Conservation (phyloP, 495 filamentous ascomycete genomes). For the Neurospora sublineolata region DNA sequence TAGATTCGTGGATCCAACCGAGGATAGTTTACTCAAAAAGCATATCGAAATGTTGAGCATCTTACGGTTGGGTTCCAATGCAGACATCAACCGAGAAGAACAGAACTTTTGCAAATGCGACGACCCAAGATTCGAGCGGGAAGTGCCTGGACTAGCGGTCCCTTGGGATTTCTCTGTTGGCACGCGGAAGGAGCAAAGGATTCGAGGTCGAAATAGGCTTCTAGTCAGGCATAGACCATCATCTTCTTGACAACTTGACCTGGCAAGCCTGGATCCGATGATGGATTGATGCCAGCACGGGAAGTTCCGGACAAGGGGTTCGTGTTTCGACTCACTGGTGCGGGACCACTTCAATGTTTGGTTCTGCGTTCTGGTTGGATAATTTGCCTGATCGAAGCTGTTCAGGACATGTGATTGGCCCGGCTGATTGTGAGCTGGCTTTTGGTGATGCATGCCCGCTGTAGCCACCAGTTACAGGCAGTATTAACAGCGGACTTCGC, state of each 20-base stretch:
- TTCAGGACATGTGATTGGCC: conserved; percentile 17
- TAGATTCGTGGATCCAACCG: neutral
- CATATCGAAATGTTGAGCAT: neutral
- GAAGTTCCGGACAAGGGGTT: conserved; percentile 5
- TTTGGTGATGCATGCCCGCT: conserved; percentile 1
- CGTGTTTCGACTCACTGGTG: conserved; percentile 13
- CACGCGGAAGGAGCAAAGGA: neutral
- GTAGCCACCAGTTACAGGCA: neutral
- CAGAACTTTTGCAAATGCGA: neutral
- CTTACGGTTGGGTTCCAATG: neutral
- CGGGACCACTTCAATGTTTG: conserved; percentile 10
- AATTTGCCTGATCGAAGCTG: conserved; percentile 5
- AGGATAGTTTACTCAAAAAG: neutral
- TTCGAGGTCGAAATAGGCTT: neutral
- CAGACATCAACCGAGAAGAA: neutral
- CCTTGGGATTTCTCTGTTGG: neutral
- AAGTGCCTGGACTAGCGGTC: neutral
- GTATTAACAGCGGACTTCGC: neutral
- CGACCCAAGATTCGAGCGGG: neutral
- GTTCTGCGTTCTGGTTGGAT: conserved; percentile 14
- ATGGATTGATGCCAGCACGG: neutral
- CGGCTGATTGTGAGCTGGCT: conserved; percentile 13
- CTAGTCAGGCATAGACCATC: neutral
- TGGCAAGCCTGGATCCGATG: neutral
- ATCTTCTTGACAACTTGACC: neutral